Evolutionary conservation across 306 rosid species (phyloP).

Genomic region (Heteromeles arbutifolia): DNA sequence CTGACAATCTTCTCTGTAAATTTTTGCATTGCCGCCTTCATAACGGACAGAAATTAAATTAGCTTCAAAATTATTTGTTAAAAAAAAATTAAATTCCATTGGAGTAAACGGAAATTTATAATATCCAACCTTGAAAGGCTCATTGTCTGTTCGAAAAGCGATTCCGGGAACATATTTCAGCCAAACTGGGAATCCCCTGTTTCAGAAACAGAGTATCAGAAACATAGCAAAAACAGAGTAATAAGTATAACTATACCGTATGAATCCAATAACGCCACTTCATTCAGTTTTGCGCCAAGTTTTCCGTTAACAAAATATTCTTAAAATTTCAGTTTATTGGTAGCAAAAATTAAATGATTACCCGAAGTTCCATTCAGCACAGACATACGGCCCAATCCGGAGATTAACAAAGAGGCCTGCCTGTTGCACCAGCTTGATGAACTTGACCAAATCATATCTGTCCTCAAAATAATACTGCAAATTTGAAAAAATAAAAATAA

Average conservation of each 20-base stretch:
- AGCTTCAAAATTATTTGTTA: not conserved
- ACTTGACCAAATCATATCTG: constrained; percentile 79
- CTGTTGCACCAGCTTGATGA: constrained; percentile 78
- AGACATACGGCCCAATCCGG: constrained; percentile 83
- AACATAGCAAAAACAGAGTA: constrained; percentile 35
- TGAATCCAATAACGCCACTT: too few relatives aligned
- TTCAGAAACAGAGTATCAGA: constrained; percentile 20
- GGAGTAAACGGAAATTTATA: not conserved
- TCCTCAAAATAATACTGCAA: constrained; percentile 80
- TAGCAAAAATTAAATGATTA: constrained; percentile 19
- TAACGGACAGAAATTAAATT: not conserved
- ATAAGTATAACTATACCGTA: not conserved
- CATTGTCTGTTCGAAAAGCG: constrained; percentile 82
- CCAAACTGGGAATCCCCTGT: constrained; percentile 98
- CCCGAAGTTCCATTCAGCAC: constrained; percentile 99
- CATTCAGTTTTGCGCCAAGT: too few relatives aligned
- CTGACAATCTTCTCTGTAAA: constrained; percentile 73
- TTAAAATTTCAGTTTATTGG: not conserved
- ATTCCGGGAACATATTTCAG: constrained; percentile 83
- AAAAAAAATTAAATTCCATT: too few relatives aligned
- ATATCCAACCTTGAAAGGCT: constrained; percentile 69
- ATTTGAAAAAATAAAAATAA: not conserved
- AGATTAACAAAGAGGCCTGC: constrained; percentile 93
- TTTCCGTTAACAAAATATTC: not conserved
- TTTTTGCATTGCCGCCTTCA: constrained; percentile 81